Evolutionary conservation across 805 yeast species (phyloP).

Genomic region (Kluyveromyces starmeri): DNA sequence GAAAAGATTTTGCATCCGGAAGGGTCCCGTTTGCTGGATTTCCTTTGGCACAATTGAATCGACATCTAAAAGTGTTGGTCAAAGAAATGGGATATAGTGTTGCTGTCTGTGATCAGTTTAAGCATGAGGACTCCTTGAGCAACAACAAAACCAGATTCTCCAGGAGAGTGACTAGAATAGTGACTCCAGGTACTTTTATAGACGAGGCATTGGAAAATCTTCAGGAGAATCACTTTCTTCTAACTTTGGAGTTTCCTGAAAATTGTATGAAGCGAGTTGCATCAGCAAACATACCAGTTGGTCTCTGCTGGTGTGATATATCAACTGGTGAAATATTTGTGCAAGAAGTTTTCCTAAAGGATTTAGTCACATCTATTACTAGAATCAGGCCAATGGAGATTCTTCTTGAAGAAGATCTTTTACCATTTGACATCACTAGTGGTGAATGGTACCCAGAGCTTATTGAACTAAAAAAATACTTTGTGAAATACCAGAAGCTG

Average conservation of each 20-base stretch:
- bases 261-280: slow-evolving; percentile 33
- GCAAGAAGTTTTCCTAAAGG: slow-evolving; percentile 51
- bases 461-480: slow-evolving; percentile 50
- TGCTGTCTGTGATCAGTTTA: slow-evolving; percentile 70
- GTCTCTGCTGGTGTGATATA: slow-evolving; percentile 83
- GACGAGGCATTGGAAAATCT: slow-evolving; percentile 78
- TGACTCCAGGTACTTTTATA: slow-evolving; percentile 88
- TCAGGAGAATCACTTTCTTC: slow-evolving; percentile 59
- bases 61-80: slow-evolving; percentile 67
- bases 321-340: slow-evolving; percentile 73
- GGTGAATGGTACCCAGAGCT: slow-evolving; percentile 52
- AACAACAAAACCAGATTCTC: slow-evolving; percentile 36
- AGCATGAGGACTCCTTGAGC: slow-evolving; percentile 20
- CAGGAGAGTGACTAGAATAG: slow-evolving; percentile 67
- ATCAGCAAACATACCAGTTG: slow-evolving; percentile 39
- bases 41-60: slow-evolving; percentile 61
- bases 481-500: slow-evolving; percentile 42
- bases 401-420: slow-evolving; percentile 42
- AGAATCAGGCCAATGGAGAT: slow-evolving; percentile 80
- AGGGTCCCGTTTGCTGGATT: slow-evolving; percentile 84
- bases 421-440: slow-evolving; percentile 30
- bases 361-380: slow-evolving; percentile 60
- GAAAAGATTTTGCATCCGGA: slow-evolving; percentile 36
- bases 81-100: slow-evolving; percentile 63
- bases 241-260: slow-evolving; percentile 55